phyloP scores from a whole-genome alignment of 2,329 filamentous ascomycete species.

The Rutstroemia sp. region DNA sequence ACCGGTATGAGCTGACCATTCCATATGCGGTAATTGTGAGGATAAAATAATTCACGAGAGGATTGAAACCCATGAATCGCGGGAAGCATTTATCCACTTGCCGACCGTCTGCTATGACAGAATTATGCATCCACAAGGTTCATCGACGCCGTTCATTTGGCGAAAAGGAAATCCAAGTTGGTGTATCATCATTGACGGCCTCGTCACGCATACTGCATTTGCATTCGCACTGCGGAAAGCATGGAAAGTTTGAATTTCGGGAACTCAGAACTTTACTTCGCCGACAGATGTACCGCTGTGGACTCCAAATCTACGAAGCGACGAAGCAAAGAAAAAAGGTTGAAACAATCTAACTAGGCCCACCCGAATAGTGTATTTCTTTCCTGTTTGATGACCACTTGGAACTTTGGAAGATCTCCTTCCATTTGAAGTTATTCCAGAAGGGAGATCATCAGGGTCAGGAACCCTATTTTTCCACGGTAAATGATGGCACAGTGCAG shows the following conservation, averaged over 20 bases:
- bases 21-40: not conserved
- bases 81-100: constrained; percentile 1
- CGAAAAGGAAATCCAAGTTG: not conserved
- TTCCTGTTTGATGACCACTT: not conserved
- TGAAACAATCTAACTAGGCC: not conserved
- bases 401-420: not conserved
- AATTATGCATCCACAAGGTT: not conserved
- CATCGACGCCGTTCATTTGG: not conserved
- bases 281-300: no score
- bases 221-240: no score
- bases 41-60: not conserved
- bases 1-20: not conserved
- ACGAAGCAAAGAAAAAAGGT: no score
- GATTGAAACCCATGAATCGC: not conserved
- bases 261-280: no score
- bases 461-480: constrained; percentile 1
- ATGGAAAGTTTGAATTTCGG: no score
- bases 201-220: no score
- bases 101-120: not conserved
- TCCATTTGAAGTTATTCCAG: not conserved
- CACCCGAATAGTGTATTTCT: not conserved
- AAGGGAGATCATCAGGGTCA: not conserved
- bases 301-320: no score
- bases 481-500: not conserved
- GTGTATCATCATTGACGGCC: not conserved